Base-by-base conservation (phyloP, 208 protist species). In the Leishmania braziliensis region DNA sequence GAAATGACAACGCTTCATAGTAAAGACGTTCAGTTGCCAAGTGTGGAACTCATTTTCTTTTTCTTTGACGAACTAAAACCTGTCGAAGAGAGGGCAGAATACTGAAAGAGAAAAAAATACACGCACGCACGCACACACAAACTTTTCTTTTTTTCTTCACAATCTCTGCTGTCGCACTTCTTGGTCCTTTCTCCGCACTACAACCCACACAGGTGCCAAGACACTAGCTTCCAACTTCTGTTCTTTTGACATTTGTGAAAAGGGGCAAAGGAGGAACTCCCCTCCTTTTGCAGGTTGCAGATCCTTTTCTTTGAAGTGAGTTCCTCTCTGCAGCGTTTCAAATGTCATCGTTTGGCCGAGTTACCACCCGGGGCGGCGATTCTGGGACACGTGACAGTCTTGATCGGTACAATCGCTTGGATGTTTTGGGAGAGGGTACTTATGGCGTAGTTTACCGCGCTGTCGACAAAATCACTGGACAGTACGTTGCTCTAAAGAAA, bases 401-500 rank as follows among this genome's bases (percentile, higher is more conserved):
- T 60, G 94, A 98, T 26, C 90, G 95, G 16, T 98, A 97, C 82
- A 94, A 94, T 84, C 90, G 93, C 9, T 88, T 98, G 46, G 94
- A 96, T 79, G 93, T 97, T 58, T 84, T 98, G 66, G 96, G 96
- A 26, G 94, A 99, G 84, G 97, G 97, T 65, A 99, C 97, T 0
- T 99, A 98, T 78, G 97, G 97, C 20, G 93, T 98, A 36, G 97
- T 98, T 10, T 98, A 97, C 83, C 89, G 89, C n/a, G 96, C 96
- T 14, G 84, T 95, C 36, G 96, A 98, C 81, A 92, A 87, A 33
- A 83, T 85, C 36, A 98, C 89, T 14, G 92, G 92, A 0, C 88
- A 94, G 63, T 89, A 98, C 60, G 96, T 99, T 6, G 99, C 99
- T 0, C 78, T 99, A 12, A 99, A 99, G 84, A 99, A 99, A 77